Evolutionary conservation across 495 filamentous ascomycete genomes (phyloP).

Genomic region (Aspergillus affinis): DNA sequence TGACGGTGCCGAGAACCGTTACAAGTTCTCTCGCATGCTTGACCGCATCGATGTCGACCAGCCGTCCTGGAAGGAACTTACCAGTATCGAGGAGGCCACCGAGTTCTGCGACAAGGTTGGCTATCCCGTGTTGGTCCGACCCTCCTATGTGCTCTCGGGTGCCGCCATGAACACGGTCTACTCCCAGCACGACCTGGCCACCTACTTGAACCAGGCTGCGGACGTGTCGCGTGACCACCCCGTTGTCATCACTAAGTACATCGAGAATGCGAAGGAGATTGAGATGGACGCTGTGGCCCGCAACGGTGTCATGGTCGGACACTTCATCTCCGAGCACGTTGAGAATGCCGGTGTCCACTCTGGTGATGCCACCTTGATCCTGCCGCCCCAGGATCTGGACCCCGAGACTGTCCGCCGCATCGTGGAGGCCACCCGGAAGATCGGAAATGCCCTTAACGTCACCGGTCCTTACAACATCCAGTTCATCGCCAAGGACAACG

Average conservation of each 20-base stretch:
- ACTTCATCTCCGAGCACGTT: constrained; percentile 95
- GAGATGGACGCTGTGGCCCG: constrained; percentile 94
- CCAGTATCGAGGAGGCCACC: constrained; percentile 82
- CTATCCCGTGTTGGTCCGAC: constrained; percentile 93
- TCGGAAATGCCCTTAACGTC: constrained; percentile 90
- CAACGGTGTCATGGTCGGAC: constrained; percentile 82
- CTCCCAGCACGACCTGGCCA: constrained; percentile 84
- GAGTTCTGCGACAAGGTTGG: constrained; percentile 83
- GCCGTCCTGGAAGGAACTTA: constrained; percentile 95
- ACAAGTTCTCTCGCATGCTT: constrained; percentile 97
- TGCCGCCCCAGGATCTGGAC: constrained; percentile 95
- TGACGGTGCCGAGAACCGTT: constrained; percentile 93
- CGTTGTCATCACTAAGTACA: constrained; percentile 99
- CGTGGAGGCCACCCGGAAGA: constrained; percentile 93
- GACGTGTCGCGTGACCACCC: constrained; percentile 95
- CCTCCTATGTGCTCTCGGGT: constrained; percentile 96
- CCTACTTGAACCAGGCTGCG: constrained; percentile 84
- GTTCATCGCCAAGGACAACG: constrained; percentile 99
- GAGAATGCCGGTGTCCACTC: constrained; percentile 98
- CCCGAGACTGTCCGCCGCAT: constrained; percentile 86
- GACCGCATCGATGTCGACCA: constrained; percentile 95
- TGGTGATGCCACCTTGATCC: constrained; percentile 91
- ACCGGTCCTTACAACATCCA: constrained; percentile 99
- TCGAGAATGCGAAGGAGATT: constrained; percentile 95
- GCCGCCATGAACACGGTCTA: constrained; percentile 99